Base-by-base conservation (phyloP, 139 green algal genomes). In the Micractinium sp. region DNA sequence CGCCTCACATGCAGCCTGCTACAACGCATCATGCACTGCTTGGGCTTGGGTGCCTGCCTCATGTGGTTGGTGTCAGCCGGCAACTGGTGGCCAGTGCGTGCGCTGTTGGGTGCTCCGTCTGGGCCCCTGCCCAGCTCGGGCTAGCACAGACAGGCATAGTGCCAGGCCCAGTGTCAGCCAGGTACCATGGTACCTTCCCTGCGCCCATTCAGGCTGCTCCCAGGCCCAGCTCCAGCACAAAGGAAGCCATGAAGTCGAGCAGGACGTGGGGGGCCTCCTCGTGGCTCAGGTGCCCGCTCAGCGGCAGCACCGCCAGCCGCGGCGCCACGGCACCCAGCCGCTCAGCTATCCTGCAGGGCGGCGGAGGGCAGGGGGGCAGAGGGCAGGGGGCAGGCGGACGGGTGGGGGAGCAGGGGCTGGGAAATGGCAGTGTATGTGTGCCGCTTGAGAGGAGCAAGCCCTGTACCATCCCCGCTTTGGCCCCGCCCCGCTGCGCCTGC, bases 211-310 rank as follows among this genome's bases (percentile, higher is more conserved):
- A 56, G 47, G 47, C 47, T 56, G 47, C 47, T 9, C 78, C 31
- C 20, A 31, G 18, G 39, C 53, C 31, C 56, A 85, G 19, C 7
- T 85, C 56, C 60, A 63, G n/a, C n/a, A 89, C n/a, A 25, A 76
- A 89, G 20, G 56, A 29, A 14, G 38, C 23, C 80, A 90, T 12
- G 22, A 75, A 87, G n/a, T 87, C 66, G 2, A 90, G 80, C 79
- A 90, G 87, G 33, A n/a, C 33, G 22, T 38, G 31, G 16, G 87
- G 87, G 0, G 35, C 31, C 87, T 90, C 87, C 87, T 90, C 95
- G 82, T 97, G 94, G 0, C 89, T 94, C 47, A 98, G 82, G 87
- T 98, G 95, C 3, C 95, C 96, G 84, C 95, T 97, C 61, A 90
- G 87, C 0, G 92, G 89, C 75, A 98, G 79, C 35, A 97, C 76